phyloP scores from a whole-genome alignment of 148 eudicot species.

The Persicaria tinctoria region DNA sequence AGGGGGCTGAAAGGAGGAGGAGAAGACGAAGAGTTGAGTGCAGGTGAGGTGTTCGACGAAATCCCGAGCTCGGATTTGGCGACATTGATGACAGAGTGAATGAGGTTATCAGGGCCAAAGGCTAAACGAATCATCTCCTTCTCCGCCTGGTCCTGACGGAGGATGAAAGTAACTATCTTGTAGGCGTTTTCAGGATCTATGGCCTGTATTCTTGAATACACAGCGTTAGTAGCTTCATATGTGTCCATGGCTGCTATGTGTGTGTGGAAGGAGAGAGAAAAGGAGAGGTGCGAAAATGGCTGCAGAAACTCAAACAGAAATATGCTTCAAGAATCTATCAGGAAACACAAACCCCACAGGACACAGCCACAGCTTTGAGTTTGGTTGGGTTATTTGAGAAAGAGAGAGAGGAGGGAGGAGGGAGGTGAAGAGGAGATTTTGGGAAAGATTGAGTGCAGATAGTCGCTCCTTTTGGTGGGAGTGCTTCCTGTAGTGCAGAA shows the following conservation, averaged over 20 bases:
- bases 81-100: slow-evolving; percentile 34
- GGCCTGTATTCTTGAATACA: slow-evolving; percentile 39
- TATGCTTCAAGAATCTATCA: too few species aligned
- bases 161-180: slow-evolving; percentile 51
- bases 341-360: too few species aligned
- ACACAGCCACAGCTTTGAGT: too few species aligned
- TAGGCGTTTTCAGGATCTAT: slow-evolving; percentile 74
- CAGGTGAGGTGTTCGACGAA: slow-evolving; percentile 34
- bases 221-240: slow-evolving; percentile 44
- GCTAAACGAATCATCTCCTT: slow-evolving; percentile 64
- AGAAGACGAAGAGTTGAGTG: slow-evolving; percentile 16
- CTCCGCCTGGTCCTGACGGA: slow-evolving; percentile 43
- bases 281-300: too few species aligned
- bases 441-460: too few species aligned
- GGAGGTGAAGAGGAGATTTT: too few species aligned
- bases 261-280: too few species aligned
- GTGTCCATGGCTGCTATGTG: slow-evolving; percentile 37
- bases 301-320: too few species aligned
- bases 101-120: slow-evolving; percentile 36
- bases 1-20: slow-evolving; percentile 15
- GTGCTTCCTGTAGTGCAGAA: too few species aligned
- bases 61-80: slow-evolving; percentile 38
- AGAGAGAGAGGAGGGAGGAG: too few species aligned
- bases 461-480: too few species aligned
- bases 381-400: too few species aligned